Evolutionary conservation across 1,139 yeast species (phyloP).

Genomic region (Hanseniaspora uvarum): DNA sequence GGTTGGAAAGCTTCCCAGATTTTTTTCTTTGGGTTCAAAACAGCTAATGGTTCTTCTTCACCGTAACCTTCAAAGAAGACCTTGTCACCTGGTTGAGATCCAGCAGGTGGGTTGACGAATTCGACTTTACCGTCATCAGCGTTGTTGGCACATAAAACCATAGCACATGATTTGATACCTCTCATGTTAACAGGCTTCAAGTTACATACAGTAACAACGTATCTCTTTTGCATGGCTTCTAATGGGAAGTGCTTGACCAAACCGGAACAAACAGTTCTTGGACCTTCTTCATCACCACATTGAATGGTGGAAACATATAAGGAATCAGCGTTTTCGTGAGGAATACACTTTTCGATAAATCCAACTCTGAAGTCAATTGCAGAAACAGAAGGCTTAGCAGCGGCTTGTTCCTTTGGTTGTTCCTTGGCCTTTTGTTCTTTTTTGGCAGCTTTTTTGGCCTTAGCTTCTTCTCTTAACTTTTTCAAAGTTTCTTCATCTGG

Average conservation of each 20-base stretch:
- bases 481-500: conserved; percentile 57
- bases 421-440: conserved; percentile 57
- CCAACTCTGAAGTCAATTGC: conserved; percentile 91
- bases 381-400: conserved; percentile 62
- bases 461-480: conserved; percentile 56
- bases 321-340: conserved; percentile 97
- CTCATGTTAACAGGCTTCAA: conserved; percentile 88
- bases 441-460: conserved; percentile 64
- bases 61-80: conserved; percentile 79
- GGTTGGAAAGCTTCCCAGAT: conserved; percentile 95
- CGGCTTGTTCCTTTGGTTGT: conserved; percentile 43
- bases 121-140: conserved; percentile 61
- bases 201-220: conserved; percentile 76
- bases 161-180: conserved; percentile 88
- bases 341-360: conserved; percentile 87
- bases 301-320: conserved; percentile 92
- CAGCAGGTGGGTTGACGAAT: conserved; percentile 89
- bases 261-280: conserved; percentile 97
- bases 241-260: conserved; percentile 66
- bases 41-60: conserved; percentile 80
- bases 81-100: conserved; percentile 94
- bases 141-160: conserved; percentile 77
- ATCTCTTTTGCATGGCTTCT: conserved; percentile 73
- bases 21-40: conserved; percentile 96
- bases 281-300: conserved; percentile 92